Percentiles rank a stretch among this genome's conserved stretches.
Evolutionary conservation across 441 rosid genomes (phyloP).

Genomic region (Populus hybrid): DNA sequence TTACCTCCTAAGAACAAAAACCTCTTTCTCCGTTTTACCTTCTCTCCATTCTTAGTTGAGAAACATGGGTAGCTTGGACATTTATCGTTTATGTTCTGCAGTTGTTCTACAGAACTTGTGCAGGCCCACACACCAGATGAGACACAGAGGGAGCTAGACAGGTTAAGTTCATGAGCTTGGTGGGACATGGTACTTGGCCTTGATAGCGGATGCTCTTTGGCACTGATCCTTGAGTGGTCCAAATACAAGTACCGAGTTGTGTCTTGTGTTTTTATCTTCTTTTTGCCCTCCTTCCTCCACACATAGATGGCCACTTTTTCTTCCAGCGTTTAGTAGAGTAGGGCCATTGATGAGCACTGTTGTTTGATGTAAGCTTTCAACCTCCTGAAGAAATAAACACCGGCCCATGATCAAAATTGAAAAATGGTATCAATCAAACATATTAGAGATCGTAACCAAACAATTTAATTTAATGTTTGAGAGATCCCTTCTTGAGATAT

Average conservation of each 20-base stretch:
- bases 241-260: slow-evolving; percentile 18
- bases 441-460: not conserved
- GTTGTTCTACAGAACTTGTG: slow-evolving; percentile 3
- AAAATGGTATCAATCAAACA: not conserved
- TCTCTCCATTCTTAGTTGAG: not conserved
- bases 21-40: not conserved
- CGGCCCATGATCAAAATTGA: not conserved
- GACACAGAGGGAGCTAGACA: not conserved
- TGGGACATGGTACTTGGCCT: not conserved
- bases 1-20: not conserved
- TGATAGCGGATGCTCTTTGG: not conserved
- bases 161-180: not conserved
- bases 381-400: not conserved
- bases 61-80: not conserved
- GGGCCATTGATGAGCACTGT: not conserved
- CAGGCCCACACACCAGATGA: not conserved
- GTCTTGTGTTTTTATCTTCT: slow-evolving; percentile 22
- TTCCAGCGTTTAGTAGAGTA: not conserved
- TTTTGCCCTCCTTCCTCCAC: slow-evolving; percentile 17
- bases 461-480: not conserved
- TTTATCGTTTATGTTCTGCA: not conserved
- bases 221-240: slow-evolving; percentile 18
- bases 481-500: not conserved
- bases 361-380: not conserved
- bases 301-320: slow-evolving; percentile 18